phyloP scores from a whole-genome alignment of 257 asterid species.

The Scutellaria galericulata region DNA sequence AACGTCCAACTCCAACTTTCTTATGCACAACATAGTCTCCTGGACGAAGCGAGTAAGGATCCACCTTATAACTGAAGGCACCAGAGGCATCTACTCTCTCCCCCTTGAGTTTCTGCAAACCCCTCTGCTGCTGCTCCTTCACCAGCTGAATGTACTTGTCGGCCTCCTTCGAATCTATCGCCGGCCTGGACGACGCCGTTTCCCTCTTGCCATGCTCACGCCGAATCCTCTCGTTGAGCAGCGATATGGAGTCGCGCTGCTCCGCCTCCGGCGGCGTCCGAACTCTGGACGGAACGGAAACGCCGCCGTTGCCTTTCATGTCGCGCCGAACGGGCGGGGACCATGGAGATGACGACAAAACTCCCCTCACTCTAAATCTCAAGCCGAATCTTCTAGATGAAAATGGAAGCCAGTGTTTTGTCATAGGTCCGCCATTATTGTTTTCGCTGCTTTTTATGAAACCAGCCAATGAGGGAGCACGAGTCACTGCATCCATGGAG shows the following conservation, averaged over 20 bases:
- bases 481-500: conserved; percentile 31
- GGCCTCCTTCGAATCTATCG: conserved; percentile 78
- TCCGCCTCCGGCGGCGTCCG: conserved; percentile 45
- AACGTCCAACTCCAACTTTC: conserved; percentile 87
- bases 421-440: conserved; percentile 5
- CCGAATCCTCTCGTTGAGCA: conserved; percentile 72
- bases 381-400: conserved; percentile 28
- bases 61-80: conserved; percentile 70
- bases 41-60: conserved; percentile 76
- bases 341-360: conserved; percentile 42
- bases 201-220: conserved; percentile 76
- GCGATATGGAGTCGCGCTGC: conserved; percentile 60
- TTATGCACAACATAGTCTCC: conserved; percentile 95
- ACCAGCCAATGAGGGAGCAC: conserved; percentile 35
- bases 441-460: conserved; percentile 20
- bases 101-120: conserved; percentile 83
- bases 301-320: conserved; percentile 23
- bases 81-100: conserved; percentile 40
- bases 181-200: conserved; percentile 51
- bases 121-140: conserved; percentile 92
- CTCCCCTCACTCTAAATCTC: conserved; percentile 32
- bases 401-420: conserved; percentile 28
- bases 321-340: conserved; percentile 38
- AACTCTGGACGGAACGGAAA: conserved; percentile 32
- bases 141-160: conserved; percentile 82